phyloP scores from a whole-genome alignment of 208 protist genomes.

The Wallacemonas sp. region DNA sequence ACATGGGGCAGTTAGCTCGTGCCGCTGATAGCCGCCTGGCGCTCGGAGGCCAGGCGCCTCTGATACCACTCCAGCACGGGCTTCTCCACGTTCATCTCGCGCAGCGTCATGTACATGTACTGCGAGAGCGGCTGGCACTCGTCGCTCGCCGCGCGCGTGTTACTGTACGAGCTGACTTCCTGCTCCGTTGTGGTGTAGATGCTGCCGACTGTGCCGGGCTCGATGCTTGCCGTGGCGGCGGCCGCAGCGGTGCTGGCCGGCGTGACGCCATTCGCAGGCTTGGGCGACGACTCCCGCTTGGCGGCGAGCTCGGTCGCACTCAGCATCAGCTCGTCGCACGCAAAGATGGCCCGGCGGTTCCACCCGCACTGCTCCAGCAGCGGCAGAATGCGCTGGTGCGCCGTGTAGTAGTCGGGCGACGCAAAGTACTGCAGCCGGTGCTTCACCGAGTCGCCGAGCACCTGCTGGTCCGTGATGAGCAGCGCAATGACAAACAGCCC shows the following conservation, averaged over 20 bases:
- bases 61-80: constrained; percentile 56
- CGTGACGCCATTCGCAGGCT: too few species aligned
- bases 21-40: constrained; percentile 25
- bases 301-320: constrained; percentile 31
- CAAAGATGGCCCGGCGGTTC: constrained; percentile 57
- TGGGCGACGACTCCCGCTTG: not conserved
- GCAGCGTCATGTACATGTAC: constrained; percentile 72
- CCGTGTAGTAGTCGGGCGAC: constrained; percentile 27
- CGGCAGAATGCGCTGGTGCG: constrained; percentile 43
- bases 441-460: constrained; percentile 40
- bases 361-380: constrained; percentile 66
- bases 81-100: constrained; percentile 63
- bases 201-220: constrained; percentile 14
- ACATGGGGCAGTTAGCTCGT: not conserved
- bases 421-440: constrained; percentile 40
- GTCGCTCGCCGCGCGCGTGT: constrained; percentile 23
- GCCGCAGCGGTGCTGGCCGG: too few species aligned
- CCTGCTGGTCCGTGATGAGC: constrained; percentile 26
- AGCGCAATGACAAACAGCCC: constrained; percentile 69
- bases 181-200: constrained; percentile 48
- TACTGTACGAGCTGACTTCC: constrained; percentile 44
- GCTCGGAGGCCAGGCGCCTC: constrained; percentile 38
- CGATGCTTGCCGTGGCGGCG: not conserved
- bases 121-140: constrained; percentile 44
- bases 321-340: constrained; percentile 44